phyloP scores from a whole-genome alignment of 129 eudicot genomes.

The Flaveria trinervia region DNA sequence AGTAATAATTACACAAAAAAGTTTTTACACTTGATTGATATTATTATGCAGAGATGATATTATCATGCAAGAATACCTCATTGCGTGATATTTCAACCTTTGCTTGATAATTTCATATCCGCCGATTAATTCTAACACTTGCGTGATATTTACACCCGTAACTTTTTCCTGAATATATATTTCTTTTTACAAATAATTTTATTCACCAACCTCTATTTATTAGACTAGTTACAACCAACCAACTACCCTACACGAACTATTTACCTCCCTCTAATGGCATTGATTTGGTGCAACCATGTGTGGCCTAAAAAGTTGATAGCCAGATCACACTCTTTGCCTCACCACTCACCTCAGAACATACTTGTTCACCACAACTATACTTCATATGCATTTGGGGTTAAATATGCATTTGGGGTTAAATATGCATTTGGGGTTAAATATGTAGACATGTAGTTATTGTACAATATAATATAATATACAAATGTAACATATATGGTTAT shows the following conservation, averaged over 20 bases:
- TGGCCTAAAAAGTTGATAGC: slow-evolving; percentile 27
- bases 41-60: no score
- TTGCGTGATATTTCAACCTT: no score
- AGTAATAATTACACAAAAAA: no score
- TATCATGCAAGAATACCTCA: no score
- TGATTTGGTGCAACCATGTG: slow-evolving; percentile 28
- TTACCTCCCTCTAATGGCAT: slow-evolving; percentile 43
- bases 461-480: background rate
- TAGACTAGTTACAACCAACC: slow-evolving; percentile 30
- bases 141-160: no score
- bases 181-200: background rate
- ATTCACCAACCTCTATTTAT: slow-evolving; percentile 19
- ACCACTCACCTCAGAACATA: slow-evolving; percentile 20
- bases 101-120: no score
- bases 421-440: background rate
- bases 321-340: slow-evolving; percentile 13
- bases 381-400: background rate
- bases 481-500: background rate
- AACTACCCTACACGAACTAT: slow-evolving; percentile 16
- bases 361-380: slow-evolving; percentile 8
- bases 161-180: background rate
- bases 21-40: no score
- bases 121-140: no score
- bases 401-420: no score
- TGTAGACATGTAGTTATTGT: background rate